Conservation (phyloP, 2,329 filamentous ascomycete species). For the Paecilomyces fulvus region DNA sequence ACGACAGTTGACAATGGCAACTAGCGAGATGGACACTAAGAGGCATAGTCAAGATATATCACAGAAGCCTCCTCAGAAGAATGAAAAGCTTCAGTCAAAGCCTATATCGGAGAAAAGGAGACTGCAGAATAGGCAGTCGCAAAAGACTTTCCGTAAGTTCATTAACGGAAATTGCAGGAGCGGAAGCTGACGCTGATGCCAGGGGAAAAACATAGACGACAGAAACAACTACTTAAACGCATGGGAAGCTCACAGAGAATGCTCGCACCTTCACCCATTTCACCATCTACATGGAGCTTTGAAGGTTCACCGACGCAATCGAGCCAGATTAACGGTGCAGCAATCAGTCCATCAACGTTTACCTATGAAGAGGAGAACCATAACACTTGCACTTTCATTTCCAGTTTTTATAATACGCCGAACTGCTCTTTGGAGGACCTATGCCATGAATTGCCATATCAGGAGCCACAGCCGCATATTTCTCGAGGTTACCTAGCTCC, state of each 20-base stretch:
- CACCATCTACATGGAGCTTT: not conserved
- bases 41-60: not conserved
- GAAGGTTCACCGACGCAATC: not conserved
- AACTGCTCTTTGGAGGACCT: not conserved
- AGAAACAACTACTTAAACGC: not conserved
- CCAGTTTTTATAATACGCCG: not conserved
- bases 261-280: not conserved
- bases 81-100: not conserved
- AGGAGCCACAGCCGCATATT: not conserved
- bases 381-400: not conserved
- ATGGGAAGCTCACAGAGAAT: not conserved
- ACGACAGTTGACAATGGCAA: not conserved
- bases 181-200: not conserved
- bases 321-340: not conserved
- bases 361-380: not conserved
- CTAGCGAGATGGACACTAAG: not conserved
- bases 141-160: conserved; percentile 3
- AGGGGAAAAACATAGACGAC: not conserved
- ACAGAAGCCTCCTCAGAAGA: not conserved
- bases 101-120: conserved; percentile 10
- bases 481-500: not conserved
- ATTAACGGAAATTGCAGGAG: not conserved
- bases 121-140: conserved; percentile 11
- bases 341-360: not conserved
- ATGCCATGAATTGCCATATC: not conserved